Base-by-base conservation (phyloP, 805 yeast genomes). In the Yamadazyma scolyti region DNA sequence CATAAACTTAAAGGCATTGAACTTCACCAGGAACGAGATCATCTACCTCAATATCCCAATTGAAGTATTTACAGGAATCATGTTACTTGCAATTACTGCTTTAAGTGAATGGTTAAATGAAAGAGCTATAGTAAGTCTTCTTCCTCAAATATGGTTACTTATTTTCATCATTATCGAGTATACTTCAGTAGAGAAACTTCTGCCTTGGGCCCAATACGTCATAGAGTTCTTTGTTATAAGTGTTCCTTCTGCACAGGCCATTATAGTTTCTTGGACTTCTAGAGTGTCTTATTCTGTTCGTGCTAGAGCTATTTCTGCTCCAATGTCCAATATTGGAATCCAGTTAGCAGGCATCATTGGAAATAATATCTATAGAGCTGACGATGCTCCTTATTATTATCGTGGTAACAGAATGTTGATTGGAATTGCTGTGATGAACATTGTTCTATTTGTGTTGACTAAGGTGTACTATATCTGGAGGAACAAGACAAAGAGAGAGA, bases 371-470 rank as follows among this genome's bases (percentile, higher is more conserved):
- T 52, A 52, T 26, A 25, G 47, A 18, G 31, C 50, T 1, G 69
- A 65, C 25, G 89, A 82, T 47, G 59, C 58, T 23, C 89, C 88
- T 1, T 46, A 65, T 20, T 82, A 82, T 47, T 65, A 65, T 23
- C 54, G 70, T 13, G 90, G 88, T 26, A 79, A 81, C 39, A 37
- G 42, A 10, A 60, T 48, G 13, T 57, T 73, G 39, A 57, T 67
- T 29, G 60, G 56, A 1, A 39, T 65, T 10, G 49, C 60, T 6
- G 43, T 58, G 36, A 67, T 53, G 6, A 43, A 61, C 17, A 34
- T 66, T 1, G 48, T 46, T 2, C 39, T 54, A 0, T 55, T 48
- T 33, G 13, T 61, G 3, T 32, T 48, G 1, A 44, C 65, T 2
- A 65, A 65, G 32, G 34, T 23, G 7, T 71, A 67, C 45, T 72